phyloP scores from a whole-genome alignment of 2,329 filamentous ascomycete species.

The Fulvia fulva region DNA sequence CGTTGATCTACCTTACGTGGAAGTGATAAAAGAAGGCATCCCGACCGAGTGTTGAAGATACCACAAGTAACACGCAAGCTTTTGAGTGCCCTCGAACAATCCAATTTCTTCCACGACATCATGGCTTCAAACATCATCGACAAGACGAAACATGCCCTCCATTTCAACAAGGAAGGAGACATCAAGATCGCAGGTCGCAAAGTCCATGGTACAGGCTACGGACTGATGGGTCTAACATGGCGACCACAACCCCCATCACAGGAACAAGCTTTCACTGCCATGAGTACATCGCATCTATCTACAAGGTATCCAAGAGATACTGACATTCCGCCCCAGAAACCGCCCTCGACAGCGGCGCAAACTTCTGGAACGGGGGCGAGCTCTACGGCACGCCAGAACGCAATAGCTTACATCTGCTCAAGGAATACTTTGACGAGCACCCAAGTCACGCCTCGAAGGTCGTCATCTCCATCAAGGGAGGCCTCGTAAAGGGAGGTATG shows the following conservation, averaged over 20 bases:
- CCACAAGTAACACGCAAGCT: background rate
- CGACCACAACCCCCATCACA: slow-evolving; percentile 36
- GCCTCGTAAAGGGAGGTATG: slow-evolving; percentile 34
- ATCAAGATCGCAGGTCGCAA: slow-evolving; percentile 24
- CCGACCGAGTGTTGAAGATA: background rate
- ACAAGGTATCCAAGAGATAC: background rate
- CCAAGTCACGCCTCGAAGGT: slow-evolving; percentile 49
- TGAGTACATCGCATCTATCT: slow-evolving; percentile 29
- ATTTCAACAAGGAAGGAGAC: slow-evolving; percentile 13
- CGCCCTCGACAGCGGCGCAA: slow-evolving; percentile 34
- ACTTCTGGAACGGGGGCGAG: slow-evolving; percentile 50
- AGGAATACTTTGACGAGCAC: slow-evolving; percentile 50
- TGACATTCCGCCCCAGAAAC: slow-evolving; percentile 6
- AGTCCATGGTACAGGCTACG: slow-evolving; percentile 40
- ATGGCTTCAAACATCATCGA: slow-evolving; percentile 27
- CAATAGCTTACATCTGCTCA: slow-evolving; percentile 48
- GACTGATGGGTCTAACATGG: slow-evolving; percentile 51
- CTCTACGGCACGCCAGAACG: slow-evolving; percentile 45
- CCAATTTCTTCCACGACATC: background rate
- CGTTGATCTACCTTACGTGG: background rate
- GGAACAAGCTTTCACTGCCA: slow-evolving; percentile 41
- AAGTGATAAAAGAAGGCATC: background rate
- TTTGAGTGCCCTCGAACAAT: background rate
- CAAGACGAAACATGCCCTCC: slow-evolving; percentile 27
- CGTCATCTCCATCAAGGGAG: slow-evolving; percentile 51